A percentile compares a stretch with the other conserved stretches of the same genome.
phyloP scores from a whole-genome alignment of 2,329 filamentous ascomycete species.

The Aspergillus uvarum region DNA sequence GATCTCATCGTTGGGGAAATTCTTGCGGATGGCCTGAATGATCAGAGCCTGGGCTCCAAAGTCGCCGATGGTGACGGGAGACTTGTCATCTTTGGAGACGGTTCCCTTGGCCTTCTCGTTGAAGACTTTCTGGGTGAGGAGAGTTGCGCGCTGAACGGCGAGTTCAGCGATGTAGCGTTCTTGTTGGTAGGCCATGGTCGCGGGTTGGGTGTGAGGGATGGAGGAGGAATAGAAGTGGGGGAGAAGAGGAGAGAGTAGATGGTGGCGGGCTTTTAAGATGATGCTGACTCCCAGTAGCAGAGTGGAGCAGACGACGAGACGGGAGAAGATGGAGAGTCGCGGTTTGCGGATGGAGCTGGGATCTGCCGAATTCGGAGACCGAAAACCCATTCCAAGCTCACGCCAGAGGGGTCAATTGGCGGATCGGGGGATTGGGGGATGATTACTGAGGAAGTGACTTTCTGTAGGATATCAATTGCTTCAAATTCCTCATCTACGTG shows the following conservation, averaged over 20 bases:
- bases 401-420: neutral
- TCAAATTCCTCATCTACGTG: too few relatives aligned
- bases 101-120: slow-evolving; percentile 92
- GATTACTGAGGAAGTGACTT: too few relatives aligned
- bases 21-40: slow-evolving; percentile 82
- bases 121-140: slow-evolving; percentile 76
- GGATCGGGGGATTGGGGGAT: too few relatives aligned
- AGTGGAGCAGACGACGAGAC: slow-evolving; percentile 37
- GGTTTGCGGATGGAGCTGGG: slow-evolving; percentile 21
- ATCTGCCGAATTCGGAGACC: slow-evolving; percentile 22
- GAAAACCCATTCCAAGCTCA: slow-evolving; percentile 16
- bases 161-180: slow-evolving; percentile 83
- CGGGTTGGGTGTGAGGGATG: slow-evolving; percentile 22
- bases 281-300: slow-evolving; percentile 46
- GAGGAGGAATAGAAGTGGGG: slow-evolving; percentile 25
- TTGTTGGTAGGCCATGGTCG: slow-evolving; percentile 61
- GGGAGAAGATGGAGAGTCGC: slow-evolving; percentile 28
- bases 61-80: slow-evolving; percentile 95
- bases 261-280: slow-evolving; percentile 40
- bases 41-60: slow-evolving; percentile 97
- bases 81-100: slow-evolving; percentile 89
- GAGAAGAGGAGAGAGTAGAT: slow-evolving; percentile 39
- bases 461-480: too few relatives aligned
- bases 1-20: slow-evolving; percentile 87
- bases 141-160: slow-evolving; percentile 78